A percentile compares a stretch with the other conserved stretches of the same genome.
Evolutionary conservation across 1,139 yeast genomes (phyloP).

Genomic region (Candida anutae): DNA sequence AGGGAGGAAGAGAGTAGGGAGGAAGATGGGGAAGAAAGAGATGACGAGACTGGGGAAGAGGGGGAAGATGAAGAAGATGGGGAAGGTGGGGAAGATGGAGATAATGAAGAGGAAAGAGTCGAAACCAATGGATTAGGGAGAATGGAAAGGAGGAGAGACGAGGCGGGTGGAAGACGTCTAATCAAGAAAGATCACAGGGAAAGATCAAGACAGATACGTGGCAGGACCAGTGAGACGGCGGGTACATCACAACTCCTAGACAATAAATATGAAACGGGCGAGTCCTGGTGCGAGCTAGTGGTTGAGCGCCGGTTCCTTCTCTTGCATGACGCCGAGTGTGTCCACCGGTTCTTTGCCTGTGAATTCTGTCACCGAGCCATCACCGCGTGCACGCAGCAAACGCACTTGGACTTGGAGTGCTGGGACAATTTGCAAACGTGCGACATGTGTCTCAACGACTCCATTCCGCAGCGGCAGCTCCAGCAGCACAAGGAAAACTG

Average conservation of each 20-base stretch:
- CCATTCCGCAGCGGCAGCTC: slow-evolving; percentile 28
- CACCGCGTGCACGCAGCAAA: slow-evolving; percentile 19
- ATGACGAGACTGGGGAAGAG: slow-evolving; percentile 2
- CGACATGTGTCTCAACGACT: slow-evolving; percentile 33
- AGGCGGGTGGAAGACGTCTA: slow-evolving; percentile 1
- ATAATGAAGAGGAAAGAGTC: slow-evolving; percentile 2
- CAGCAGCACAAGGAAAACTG: slow-evolving; percentile 30
- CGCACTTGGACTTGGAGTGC: slow-evolving; percentile 36
- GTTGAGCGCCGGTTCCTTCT: slow-evolving; percentile 17
- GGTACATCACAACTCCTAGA: no score
- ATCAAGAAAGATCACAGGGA: slow-evolving; percentile 2
- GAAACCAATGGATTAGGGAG: slow-evolving; percentile 3
- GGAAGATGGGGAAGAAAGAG: slow-evolving; percentile 1
- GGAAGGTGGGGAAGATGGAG: slow-evolving; percentile 1
- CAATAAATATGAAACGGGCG: not conserved
- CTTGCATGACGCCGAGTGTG: slow-evolving; percentile 12
- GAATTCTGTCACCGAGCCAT: slow-evolving; percentile 29
- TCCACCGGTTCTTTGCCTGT: slow-evolving; percentile 33
- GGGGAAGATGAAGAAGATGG: slow-evolving; percentile 4
- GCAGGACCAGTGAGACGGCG: slow-evolving; percentile 1
- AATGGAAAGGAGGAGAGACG: slow-evolving; percentile 2
- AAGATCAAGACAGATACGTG: slow-evolving; percentile 3
- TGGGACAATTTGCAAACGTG: slow-evolving; percentile 31
- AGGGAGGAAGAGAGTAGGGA: slow-evolving; percentile 3
- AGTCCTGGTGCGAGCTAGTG: slow-evolving; percentile 8